Conservation (phyloP, 2,329 filamentous ascomycete genomes). For the Monilinia vaccinii-corymbosi region DNA sequence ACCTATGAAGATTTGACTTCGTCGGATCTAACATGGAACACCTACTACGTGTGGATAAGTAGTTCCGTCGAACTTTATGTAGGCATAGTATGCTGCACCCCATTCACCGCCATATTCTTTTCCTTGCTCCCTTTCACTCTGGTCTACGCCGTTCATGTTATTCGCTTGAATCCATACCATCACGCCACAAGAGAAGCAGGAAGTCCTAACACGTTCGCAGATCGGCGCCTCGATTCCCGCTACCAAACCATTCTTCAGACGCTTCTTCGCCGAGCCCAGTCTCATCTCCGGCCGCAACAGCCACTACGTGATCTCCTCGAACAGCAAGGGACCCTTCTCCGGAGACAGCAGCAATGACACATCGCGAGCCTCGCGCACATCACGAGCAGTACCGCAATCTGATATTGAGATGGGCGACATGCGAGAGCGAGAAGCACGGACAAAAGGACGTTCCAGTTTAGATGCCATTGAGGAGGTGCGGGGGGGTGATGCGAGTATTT, state of each 20-base stretch:
- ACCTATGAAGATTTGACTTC: constrained; percentile 24
- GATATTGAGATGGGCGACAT: not conserved
- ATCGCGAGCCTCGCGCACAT: not conserved
- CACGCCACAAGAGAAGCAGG: not conserved
- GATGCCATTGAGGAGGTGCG: not conserved
- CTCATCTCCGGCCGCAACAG: not conserved
- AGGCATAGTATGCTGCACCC: constrained; percentile 32
- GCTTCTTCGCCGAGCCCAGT: constrained; percentile 16
- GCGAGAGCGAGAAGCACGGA: not conserved
- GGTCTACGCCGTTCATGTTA: not conserved
- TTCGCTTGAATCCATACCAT: too few relatives aligned
- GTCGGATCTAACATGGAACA: constrained; percentile 30
- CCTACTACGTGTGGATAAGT: constrained; percentile 29
- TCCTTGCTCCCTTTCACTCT: not conserved
- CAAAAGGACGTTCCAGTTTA: not conserved
- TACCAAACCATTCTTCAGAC: constrained; percentile 35
- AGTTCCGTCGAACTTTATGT: constrained; percentile 34
- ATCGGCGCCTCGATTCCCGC: constrained; percentile 37
- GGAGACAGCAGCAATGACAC: not conserved
- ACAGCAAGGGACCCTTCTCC: not conserved
- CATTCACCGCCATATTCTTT: not conserved
- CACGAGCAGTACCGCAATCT: not conserved
- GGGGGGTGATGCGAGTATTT: not conserved
- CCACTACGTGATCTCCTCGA: not conserved
- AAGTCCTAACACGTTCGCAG: constrained; percentile 15